phyloP scores from a whole-genome alignment of 2,329 filamentous ascomycete species.

The Neonectria sp. region DNA sequence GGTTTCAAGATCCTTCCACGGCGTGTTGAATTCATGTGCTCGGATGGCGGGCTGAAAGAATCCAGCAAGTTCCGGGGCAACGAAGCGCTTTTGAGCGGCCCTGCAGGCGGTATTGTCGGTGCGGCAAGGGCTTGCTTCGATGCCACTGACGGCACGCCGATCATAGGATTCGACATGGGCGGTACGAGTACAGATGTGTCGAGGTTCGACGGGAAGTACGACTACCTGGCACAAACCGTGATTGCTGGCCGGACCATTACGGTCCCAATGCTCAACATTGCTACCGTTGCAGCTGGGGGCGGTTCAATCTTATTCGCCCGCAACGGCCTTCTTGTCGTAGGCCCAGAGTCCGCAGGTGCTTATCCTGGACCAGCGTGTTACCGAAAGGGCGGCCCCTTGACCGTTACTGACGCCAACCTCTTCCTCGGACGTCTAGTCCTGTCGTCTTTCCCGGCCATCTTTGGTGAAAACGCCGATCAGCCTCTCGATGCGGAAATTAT shows the following conservation, averaged over 20 bases:
- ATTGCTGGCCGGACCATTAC: slow-evolving; percentile 80
- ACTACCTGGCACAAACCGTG: slow-evolving; percentile 80
- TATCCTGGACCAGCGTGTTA: slow-evolving; percentile 81
- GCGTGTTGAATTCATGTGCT: slow-evolving; percentile 79
- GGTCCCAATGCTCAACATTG: slow-evolving; percentile 80
- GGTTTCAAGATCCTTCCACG: slow-evolving; percentile 73
- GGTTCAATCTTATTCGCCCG: slow-evolving; percentile 73
- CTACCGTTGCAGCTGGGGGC: slow-evolving; percentile 72
- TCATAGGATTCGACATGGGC: slow-evolving; percentile 66
- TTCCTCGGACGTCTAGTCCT: slow-evolving; percentile 71
- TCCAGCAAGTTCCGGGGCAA: slow-evolving; percentile 74
- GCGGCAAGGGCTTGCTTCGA: slow-evolving; percentile 80
- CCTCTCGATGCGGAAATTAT: slow-evolving; percentile 58
- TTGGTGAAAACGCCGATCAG: slow-evolving; percentile 76
- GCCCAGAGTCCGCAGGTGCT: slow-evolving; percentile 79
- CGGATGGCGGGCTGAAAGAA: slow-evolving; percentile 61
- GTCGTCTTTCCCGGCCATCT: slow-evolving; percentile 80
- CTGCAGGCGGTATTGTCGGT: slow-evolving; percentile 80
- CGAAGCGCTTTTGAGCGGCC: slow-evolving; percentile 76
- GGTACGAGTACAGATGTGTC: slow-evolving; percentile 82
- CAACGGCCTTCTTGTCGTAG: slow-evolving; percentile 79
- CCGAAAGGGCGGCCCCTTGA: slow-evolving; percentile 78
- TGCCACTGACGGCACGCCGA: slow-evolving; percentile 72
- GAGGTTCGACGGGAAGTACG: slow-evolving; percentile 77
- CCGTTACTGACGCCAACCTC: slow-evolving; percentile 80